Percentiles rank a stretch among this genome's conserved stretches.
Evolutionary conservation across 2,329 filamentous ascomycete species (phyloP).

Genomic region (Grosmannia clavigera): DNA sequence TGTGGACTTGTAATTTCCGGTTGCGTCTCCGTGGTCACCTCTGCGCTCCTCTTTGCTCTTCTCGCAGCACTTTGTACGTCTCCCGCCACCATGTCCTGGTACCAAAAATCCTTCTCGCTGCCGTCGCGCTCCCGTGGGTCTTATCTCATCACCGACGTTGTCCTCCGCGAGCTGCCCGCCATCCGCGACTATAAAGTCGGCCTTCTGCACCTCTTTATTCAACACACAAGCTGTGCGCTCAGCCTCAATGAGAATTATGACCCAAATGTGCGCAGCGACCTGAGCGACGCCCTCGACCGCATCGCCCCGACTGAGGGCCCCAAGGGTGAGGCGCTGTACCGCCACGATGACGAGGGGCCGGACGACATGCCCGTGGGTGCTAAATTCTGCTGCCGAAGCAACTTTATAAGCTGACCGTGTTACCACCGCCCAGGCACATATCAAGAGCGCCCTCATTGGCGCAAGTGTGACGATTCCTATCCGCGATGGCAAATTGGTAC

Average conservation of each 20-base stretch:
- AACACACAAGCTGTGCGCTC: slow-evolving; percentile 88
- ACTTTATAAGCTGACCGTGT: background rate
- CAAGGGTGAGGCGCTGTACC: slow-evolving; percentile 62
- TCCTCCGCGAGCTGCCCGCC: slow-evolving; percentile 63
- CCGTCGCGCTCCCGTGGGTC: slow-evolving; percentile 66
- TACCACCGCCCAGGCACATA: slow-evolving; percentile 52
- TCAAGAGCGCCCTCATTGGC: slow-evolving; percentile 83
- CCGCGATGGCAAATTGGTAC: slow-evolving; percentile 63
- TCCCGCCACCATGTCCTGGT: slow-evolving; percentile 54
- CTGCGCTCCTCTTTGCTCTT: background rate
- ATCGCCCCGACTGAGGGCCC: slow-evolving; percentile 70
- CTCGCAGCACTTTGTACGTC: background rate
- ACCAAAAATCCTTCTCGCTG: slow-evolving; percentile 74
- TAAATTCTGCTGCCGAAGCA: background rate
- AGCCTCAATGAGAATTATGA: slow-evolving; percentile 90
- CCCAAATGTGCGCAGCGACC: slow-evolving; percentile 74
- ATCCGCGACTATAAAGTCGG: slow-evolving; percentile 74
- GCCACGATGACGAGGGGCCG: slow-evolving; percentile 69
- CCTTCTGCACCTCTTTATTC: slow-evolving; percentile 78
- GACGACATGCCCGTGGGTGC: slow-evolving; percentile 86
- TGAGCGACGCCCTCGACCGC: slow-evolving; percentile 86
- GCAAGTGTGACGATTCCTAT: slow-evolving; percentile 88
- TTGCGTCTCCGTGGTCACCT: too few relatives aligned
- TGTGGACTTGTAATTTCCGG: too few relatives aligned
- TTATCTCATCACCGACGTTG: slow-evolving; percentile 76